Conservation (phyloP, 495 filamentous ascomycete species). For the Penicillium lividum region DNA sequence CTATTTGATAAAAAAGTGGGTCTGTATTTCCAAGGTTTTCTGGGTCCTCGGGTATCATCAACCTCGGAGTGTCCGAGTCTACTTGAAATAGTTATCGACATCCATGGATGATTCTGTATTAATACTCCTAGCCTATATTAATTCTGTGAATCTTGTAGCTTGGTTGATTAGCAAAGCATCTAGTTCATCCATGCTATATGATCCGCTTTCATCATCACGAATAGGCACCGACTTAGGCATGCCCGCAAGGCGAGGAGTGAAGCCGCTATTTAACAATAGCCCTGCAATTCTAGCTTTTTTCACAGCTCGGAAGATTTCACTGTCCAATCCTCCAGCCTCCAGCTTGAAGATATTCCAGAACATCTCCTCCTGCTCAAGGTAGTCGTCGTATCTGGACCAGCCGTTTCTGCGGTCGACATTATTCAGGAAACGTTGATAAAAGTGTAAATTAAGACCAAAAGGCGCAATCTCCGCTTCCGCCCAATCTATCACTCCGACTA, state of each 20-base stretch:
- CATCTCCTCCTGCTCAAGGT: not conserved
- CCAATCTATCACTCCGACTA: conserved; percentile 43
- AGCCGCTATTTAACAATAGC: conserved; percentile 18
- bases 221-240: conserved; percentile 35
- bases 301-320: not conserved
- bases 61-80: no score
- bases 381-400: not conserved
- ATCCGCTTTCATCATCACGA: conserved; percentile 35
- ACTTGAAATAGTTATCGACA: no score
- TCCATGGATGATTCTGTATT: no score
- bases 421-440: conserved; percentile 31
- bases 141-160: conserved; percentile 32
- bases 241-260: conserved; percentile 43
- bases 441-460: conserved; percentile 42
- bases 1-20: no score
- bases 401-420: conserved; percentile 24
- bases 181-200: conserved; percentile 40
- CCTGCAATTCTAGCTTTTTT: not conserved
- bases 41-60: no score
- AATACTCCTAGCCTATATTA: no score
- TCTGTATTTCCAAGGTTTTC: no score
- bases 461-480: conserved; percentile 38
- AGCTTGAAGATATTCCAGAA: not conserved
- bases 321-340: not conserved
- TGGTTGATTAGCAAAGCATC: conserved; percentile 41